Conservation (phyloP, 2,329 filamentous ascomycete species). For the Talaromyces sp. region DNA sequence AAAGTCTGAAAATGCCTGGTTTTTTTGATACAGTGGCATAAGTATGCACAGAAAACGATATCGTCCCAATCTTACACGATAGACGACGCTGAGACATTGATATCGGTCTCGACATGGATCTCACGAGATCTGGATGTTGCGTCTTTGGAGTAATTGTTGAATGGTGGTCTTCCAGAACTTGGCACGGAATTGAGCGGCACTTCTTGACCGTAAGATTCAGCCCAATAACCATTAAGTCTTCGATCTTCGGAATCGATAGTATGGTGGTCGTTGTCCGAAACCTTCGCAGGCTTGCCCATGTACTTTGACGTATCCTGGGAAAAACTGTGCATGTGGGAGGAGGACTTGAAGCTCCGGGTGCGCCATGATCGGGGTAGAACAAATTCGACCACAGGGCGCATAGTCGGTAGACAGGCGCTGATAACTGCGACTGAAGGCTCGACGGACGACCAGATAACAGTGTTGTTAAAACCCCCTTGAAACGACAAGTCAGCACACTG, state of each 20-base stretch:
- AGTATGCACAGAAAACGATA: not conserved
- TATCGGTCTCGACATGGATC: not conserved
- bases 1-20: not conserved
- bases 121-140: not conserved
- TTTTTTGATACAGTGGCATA: not conserved
- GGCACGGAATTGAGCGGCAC: not conserved
- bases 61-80: not conserved
- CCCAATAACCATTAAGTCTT: not conserved
- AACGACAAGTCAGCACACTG: not conserved
- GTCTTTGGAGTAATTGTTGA: not conserved
- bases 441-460: slow-evolving; percentile 27
- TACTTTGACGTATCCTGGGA: not conserved
- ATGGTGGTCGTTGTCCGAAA: not conserved
- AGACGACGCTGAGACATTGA: not conserved
- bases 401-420: slow-evolving; percentile 30
- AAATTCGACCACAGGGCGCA: slow-evolving; percentile 23
- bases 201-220: not conserved
- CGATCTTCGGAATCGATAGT: not conserved
- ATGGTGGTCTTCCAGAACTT: not conserved
- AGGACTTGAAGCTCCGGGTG: not conserved
- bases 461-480: not conserved
- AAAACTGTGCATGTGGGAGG: not conserved
- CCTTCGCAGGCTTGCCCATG: not conserved
- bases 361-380: slow-evolving; percentile 21
- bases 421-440: slow-evolving; percentile 30